Conservation (phyloP, 1,284 basidiomycete genomes). For the Leccinum insigne region DNA sequence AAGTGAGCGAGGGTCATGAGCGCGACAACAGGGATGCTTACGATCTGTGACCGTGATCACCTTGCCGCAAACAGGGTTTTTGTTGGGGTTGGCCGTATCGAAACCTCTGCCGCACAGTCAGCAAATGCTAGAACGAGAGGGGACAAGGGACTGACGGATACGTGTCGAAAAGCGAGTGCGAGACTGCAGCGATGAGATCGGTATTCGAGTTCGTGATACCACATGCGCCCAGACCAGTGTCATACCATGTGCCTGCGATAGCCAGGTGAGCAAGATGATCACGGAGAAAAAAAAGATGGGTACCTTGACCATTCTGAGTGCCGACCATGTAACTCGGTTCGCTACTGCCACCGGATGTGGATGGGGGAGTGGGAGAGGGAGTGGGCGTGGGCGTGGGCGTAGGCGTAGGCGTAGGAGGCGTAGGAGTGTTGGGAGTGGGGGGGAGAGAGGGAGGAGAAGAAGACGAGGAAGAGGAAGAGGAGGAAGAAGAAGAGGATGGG, state of each 20-base stretch:
- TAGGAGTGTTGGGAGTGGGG: conserved; percentile 14
- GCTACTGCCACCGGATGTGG: conserved; percentile 10
- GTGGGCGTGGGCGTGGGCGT: conserved; percentile 14
- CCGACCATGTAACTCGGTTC: conserved; percentile 41
- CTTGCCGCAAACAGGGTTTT: conserved; percentile 60
- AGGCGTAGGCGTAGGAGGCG: conserved; percentile 9
- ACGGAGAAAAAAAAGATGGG: conserved; percentile 1
- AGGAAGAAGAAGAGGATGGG: conserved; percentile 14
- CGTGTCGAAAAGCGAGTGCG: conserved; percentile 54
- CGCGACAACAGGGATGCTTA: conserved; percentile 20
- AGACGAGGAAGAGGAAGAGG: conserved; percentile 1
- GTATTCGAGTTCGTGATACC: conserved; percentile 60
- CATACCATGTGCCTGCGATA: conserved; percentile 53
- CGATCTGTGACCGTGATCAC: conserved; percentile 43
- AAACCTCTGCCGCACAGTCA: conserved; percentile 42
- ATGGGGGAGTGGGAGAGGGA: conserved; percentile 16
- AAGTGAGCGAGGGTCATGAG: conserved; percentile 1
- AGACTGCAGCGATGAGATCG: conserved; percentile 58
- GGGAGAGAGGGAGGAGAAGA: conserved; percentile 17
- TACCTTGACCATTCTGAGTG: conserved; percentile 53
- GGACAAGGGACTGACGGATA: conserved; percentile 54
- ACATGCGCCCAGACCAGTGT: conserved; percentile 67
- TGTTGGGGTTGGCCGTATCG: conserved; percentile 55
- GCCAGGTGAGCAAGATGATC: conserved; percentile 1
- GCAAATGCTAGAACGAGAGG: background rate